Percentiles rank a stretch among this genome's conserved stretches.
phyloP scores from a whole-genome alignment of 768 basidiomycete species.

The Mycena crocata region DNA sequence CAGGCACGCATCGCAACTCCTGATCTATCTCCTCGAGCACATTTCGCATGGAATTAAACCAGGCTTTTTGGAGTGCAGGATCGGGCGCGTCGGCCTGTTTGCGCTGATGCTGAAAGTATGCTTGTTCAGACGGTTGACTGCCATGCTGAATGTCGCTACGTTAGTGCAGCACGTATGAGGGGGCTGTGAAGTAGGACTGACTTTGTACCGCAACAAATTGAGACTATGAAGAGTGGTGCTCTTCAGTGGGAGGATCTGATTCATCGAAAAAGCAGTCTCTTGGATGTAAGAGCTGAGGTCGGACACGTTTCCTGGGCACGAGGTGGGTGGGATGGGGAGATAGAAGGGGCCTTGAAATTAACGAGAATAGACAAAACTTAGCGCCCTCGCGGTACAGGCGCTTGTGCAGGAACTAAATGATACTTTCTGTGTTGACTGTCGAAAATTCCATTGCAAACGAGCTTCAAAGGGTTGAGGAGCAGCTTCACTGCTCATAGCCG shows the following conservation, averaged over 20 bases:
- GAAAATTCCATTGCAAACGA: too few species aligned
- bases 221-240: constrained; percentile 21
- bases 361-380: constrained; percentile 8
- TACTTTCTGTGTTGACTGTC: too few species aligned
- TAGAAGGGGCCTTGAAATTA: constrained; percentile 10
- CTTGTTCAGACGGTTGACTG: constrained; percentile 17
- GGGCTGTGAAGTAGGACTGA: neutral
- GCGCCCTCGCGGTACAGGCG: too few species aligned
- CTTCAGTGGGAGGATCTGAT: constrained; percentile 21
- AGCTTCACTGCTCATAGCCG: too few species aligned
- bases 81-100: constrained; percentile 32
- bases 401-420: too few species aligned
- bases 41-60: constrained; percentile 37
- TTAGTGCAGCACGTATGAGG: neutral
- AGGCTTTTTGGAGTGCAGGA: constrained; percentile 28
- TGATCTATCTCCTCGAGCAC: constrained; percentile 41
- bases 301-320: constrained; percentile 22
- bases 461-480: too few species aligned
- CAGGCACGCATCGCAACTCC: constrained; percentile 30
- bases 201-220: constrained; percentile 29
- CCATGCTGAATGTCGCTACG: neutral
- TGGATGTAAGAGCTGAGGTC: neutral
- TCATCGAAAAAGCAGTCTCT: constrained; percentile 13
- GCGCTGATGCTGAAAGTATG: constrained; percentile 29
- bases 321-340: constrained; percentile 10